phyloP scores from a whole-genome alignment of 257 asterid species.

The Capsicum rhomboideum region DNA sequence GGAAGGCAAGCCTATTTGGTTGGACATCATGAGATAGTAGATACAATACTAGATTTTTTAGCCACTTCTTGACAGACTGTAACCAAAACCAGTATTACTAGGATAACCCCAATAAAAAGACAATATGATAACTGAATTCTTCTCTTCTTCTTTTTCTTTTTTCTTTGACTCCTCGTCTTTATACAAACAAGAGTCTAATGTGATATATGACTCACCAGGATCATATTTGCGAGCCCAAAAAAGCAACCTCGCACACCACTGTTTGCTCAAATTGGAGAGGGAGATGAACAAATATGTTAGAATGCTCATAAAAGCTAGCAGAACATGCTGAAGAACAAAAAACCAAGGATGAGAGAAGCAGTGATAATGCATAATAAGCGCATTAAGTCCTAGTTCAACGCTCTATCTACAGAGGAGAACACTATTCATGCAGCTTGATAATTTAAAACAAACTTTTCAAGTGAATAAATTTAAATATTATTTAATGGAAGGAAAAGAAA shows the following conservation, averaged over 20 bases:
- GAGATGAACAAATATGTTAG: conserved; percentile 19
- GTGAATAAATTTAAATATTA: not conserved
- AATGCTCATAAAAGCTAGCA: not conserved
- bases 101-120: not conserved
- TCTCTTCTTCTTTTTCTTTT: not conserved
- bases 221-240: conserved; percentile 91
- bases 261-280: conserved; percentile 23
- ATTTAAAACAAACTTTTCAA: not conserved
- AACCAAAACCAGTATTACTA: not conserved
- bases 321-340: not conserved
- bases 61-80: not conserved
- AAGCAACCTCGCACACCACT: conserved; percentile 86
- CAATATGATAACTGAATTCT: not conserved
- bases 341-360: not conserved
- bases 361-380: not conserved
- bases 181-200: not conserved
- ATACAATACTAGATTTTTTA: not conserved
- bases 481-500: not conserved
- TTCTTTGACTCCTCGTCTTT: not conserved
- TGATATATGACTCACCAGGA: conserved; percentile 58
- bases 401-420: conserved; percentile 35
- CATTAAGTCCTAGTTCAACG: not conserved
- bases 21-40: not conserved
- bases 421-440: conserved; percentile 30
- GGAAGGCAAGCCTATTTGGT: too few species aligned